Percentiles rank a stretch among this genome's conserved stretches.
Evolutionary conservation across 1,139 yeast species (phyloP).

Genomic region (Candida frijolesensis): DNA sequence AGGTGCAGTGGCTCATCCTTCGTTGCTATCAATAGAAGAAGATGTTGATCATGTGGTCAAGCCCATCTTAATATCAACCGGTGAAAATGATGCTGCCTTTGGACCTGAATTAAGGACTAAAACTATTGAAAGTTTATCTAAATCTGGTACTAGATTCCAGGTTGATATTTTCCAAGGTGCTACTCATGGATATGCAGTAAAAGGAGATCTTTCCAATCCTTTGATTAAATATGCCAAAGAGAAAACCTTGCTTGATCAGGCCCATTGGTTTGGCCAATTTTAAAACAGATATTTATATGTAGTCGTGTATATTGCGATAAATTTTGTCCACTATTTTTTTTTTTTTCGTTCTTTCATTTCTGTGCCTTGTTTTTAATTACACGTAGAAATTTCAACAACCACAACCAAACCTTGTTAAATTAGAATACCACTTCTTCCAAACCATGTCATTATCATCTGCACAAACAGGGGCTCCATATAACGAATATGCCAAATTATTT

Average conservation of each 20-base stretch:
- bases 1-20: constrained; percentile 81
- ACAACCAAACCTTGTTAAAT: background rate
- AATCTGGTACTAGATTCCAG: constrained; percentile 47
- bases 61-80: constrained; percentile 60
- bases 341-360: background rate
- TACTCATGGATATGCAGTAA: constrained; percentile 72
- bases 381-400: background rate
- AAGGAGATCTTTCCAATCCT: constrained; percentile 66
- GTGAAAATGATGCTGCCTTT: constrained; percentile 66
- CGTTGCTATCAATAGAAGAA: constrained; percentile 62
- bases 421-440: background rate
- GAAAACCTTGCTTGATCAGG: constrained; percentile 62
- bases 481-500: constrained; percentile 29
- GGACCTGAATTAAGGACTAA: constrained; percentile 59
- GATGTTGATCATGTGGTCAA: constrained; percentile 55
- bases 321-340: background rate
- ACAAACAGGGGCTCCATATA: constrained; percentile 35
- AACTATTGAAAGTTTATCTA: constrained; percentile 58
- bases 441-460: constrained; percentile 3
- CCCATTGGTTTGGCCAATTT: background rate
- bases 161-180: constrained; percentile 62
- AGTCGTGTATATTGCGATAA: background rate
- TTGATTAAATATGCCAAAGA: constrained; percentile 66
- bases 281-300: background rate
- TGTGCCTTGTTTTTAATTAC: background rate